Percentiles rank a stretch among this genome's conserved stretches.
phyloP scores from a whole-genome alignment of 73 alveolate genomes.

The Diophrys sp. region DNA sequence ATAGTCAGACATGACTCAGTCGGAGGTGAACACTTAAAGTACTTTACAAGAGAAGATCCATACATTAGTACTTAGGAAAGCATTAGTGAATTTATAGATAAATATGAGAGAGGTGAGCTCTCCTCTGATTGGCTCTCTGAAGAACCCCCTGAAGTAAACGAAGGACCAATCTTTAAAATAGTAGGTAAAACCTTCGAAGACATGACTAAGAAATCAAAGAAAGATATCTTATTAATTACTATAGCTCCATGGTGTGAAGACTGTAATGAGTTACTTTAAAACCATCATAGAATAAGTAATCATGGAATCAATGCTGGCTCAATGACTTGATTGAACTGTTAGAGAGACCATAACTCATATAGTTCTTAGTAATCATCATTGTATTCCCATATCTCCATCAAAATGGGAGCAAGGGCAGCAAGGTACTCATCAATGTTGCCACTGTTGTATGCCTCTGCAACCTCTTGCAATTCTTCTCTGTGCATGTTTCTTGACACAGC shows the following conservation, averaged over 20 bases:
- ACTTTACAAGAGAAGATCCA: background rate
- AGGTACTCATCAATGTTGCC: too few relatives aligned
- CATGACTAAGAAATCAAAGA: background rate
- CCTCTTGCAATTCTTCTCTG: too few relatives aligned
- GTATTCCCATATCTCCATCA: too few relatives aligned
- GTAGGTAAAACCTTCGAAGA: background rate
- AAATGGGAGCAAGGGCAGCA: too few relatives aligned
- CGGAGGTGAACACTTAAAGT: background rate
- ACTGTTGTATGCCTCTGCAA: too few relatives aligned
- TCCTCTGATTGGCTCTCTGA: background rate
- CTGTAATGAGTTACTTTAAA: background rate
- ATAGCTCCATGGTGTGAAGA: background rate
- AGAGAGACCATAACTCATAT: too few relatives aligned
- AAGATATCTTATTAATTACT: background rate
- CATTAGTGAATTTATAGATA: background rate
- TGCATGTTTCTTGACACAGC: too few relatives aligned
- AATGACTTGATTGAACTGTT: too few relatives aligned
- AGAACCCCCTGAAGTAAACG: background rate
- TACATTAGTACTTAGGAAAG: background rate
- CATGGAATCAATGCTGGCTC: too few relatives aligned
- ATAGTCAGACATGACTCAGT: background rate
- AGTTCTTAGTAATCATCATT: too few relatives aligned
- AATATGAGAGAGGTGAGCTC: background rate
- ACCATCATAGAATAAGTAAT: background rate
- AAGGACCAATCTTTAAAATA: background rate